phyloP scores from a whole-genome alignment of 2,329 filamentous ascomycete species.

The Sporothrix globosa region DNA sequence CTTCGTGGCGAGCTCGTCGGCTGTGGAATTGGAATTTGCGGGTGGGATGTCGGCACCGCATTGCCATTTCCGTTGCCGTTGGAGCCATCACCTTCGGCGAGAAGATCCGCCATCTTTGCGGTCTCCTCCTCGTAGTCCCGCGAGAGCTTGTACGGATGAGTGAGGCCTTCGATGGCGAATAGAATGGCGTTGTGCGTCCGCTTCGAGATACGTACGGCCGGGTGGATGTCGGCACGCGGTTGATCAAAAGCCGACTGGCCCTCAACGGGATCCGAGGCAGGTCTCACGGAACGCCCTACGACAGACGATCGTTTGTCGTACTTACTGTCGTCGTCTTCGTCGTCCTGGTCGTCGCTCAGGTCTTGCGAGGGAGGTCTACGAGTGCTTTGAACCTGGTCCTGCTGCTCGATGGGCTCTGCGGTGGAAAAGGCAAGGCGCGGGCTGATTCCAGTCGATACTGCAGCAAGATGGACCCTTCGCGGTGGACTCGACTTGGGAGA shows the following conservation, averaged over 20 bases:
- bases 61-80: constrained; percentile 52
- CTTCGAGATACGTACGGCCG: constrained; percentile 70
- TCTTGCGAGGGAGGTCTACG: constrained; percentile 53
- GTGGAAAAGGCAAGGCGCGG: constrained; percentile 48
- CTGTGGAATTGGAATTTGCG: constrained; percentile 51
- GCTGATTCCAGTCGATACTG: constrained; percentile 54
- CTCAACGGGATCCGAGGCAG: constrained; percentile 7
- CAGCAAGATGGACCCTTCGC: constrained; percentile 51
- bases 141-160: constrained; percentile 80
- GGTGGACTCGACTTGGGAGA: constrained; percentile 30
- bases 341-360: constrained; percentile 51
- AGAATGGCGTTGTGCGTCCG: constrained; percentile 88
- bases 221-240: constrained; percentile 49
- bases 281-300: constrained; percentile 37
- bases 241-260: constrained; percentile 40
- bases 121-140: constrained; percentile 83
- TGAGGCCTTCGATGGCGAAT: constrained; percentile 86
- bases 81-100: constrained; percentile 58
- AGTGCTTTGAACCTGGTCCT: constrained; percentile 34
- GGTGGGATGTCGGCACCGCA: constrained; percentile 51
- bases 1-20: constrained; percentile 58
- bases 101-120: constrained; percentile 87
- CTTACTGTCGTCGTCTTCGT: constrained; percentile 47
- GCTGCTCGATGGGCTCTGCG: constrained; percentile 40
- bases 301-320: constrained; percentile 37